Evolutionary conservation across 768 basidiomycete species (phyloP).

Genomic region (Boletellus ananiceps): DNA sequence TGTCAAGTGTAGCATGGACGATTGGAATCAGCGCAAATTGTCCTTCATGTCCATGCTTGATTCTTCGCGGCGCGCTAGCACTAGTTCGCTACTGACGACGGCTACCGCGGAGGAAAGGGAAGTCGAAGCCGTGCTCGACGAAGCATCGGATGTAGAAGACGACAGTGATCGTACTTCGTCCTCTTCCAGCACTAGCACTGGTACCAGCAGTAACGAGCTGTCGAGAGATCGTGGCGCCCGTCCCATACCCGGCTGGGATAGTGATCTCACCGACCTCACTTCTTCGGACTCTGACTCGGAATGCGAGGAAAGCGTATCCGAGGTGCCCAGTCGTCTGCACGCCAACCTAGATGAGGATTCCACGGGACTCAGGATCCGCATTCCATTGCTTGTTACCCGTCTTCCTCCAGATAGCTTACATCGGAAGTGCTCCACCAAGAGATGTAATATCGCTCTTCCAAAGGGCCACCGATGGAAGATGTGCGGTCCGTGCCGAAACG

Average conservation of each 20-base stretch:
- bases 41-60: neutral
- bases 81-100: neutral
- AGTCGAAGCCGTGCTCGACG: neutral
- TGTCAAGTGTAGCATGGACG: constrained; percentile 12
- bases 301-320: too few species aligned
- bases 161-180: neutral
- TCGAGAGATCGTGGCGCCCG: neutral
- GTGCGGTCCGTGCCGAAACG: constrained; percentile 40
- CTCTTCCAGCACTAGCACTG: constrained; percentile 2
- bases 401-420: constrained; percentile 5
- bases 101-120: neutral
- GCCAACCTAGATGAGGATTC: neutral
- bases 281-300: constrained; percentile 12
- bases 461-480: constrained; percentile 38
- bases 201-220: neutral
- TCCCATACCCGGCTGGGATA: constrained; percentile 18
- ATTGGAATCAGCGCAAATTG: constrained; percentile 17
- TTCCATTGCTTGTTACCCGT: constrained; percentile 20
- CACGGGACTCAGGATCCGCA: constrained; percentile 14
- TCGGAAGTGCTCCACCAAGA: constrained; percentile 31
- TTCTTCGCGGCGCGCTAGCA: neutral
- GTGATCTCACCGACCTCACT: constrained; percentile 22
- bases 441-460: constrained; percentile 34
- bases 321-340: too few species aligned
- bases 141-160: constrained; percentile 2